Evolutionary conservation across 108 stramenopile species (phyloP), one percentile per base, ranked within the genome.

Genomic region (Fistulifera pelliculosa): DNA sequence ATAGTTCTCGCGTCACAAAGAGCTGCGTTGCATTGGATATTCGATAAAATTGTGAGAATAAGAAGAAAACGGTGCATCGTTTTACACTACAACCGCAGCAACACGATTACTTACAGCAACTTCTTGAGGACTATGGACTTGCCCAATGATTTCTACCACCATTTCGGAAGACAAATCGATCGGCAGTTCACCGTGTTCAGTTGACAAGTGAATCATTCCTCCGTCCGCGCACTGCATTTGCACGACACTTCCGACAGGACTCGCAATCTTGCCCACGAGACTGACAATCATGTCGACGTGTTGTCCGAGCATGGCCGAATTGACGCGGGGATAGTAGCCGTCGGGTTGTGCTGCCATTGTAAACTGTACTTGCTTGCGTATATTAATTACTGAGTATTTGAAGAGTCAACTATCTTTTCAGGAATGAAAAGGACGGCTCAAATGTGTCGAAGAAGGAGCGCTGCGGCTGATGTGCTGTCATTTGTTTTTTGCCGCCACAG

Each of bases 241-340:
- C 23, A 26, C 43, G n/a, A 44, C 41, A n/a, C 39, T 19, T 16
- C 53, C 53, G 19, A 54, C 38, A 2, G 35, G 53, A 14, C 25
- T 44, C 18, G 42, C 41, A 27, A 76, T 48, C n/a, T 53, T 54
- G 16, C 77, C 77, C 8, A 78, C 66, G 0, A 73, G 27, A 28
- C 64, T 66, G 4, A 74, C 66, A 47, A 78, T 66, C 60, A 62
- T 58, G 39, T 54, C 61, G 19, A 17, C 47, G 64, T 65, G 75
- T 39, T 66, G 24, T n/a, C 76, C 75, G 47, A 87, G 57, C 74
- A 76, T 79, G 7, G 52, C 65, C 14, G 60, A 70, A 60, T 82
- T 83, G 24, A 87, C 41, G 24, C 85, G 68, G n/a, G 76, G 74
- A 49, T 73, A 87, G 10, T 60, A 52, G 56, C 85, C 85, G 54